These are phyloP conservation scores for Simplicillium aogashimaense DNA, from an alignment of 2,329 filamentous ascomycete genomes.

Conservation along the genomic window DNA sequence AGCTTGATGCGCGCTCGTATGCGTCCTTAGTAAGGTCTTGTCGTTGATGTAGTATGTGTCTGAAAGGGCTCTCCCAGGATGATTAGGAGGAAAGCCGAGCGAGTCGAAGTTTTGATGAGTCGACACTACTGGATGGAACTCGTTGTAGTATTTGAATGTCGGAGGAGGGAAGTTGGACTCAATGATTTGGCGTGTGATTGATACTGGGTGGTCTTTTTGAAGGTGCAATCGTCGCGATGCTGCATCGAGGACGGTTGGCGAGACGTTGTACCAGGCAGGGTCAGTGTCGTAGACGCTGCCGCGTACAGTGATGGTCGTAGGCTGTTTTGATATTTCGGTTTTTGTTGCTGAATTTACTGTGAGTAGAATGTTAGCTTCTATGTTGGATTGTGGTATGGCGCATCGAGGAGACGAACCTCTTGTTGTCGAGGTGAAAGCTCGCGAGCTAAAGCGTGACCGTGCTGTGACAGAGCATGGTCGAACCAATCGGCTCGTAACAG, in stretches of 20 bases:
- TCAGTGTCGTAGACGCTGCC: slow-evolving; percentile 59
- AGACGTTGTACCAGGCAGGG: slow-evolving; percentile 72
- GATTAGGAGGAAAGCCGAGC: slow-evolving; percentile 80
- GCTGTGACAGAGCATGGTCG: too few species aligned
- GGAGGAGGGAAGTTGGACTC: slow-evolving; percentile 74
- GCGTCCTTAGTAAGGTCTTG: slow-evolving; percentile 75
- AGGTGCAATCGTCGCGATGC: slow-evolving; percentile 76
- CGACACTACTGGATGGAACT: slow-evolving; percentile 73
- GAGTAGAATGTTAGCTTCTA: not conserved
- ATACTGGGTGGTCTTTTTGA: slow-evolving; percentile 80
- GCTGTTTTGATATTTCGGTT: slow-evolving; percentile 4
- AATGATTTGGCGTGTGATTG: slow-evolving; percentile 85
- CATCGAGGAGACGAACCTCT: too few species aligned
- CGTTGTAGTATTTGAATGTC: slow-evolving; percentile 67
- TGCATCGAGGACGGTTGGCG: slow-evolving; percentile 62
- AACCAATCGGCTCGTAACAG: too few species aligned
- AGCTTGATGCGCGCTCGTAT: slow-evolving; percentile 89
- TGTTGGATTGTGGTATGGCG: not conserved
- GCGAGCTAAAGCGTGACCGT: too few species aligned
- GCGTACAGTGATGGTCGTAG: slow-evolving; percentile 40
- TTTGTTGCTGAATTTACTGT: not conserved
- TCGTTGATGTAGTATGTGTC: slow-evolving; percentile 96
- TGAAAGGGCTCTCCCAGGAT: slow-evolving; percentile 75
- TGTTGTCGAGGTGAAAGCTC: too few species aligned
- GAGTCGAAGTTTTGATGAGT: slow-evolving; percentile 91